Evolutionary conservation across 1,284 basidiomycete species (phyloP).

Genomic region (Ceratobasidium sp.): DNA sequence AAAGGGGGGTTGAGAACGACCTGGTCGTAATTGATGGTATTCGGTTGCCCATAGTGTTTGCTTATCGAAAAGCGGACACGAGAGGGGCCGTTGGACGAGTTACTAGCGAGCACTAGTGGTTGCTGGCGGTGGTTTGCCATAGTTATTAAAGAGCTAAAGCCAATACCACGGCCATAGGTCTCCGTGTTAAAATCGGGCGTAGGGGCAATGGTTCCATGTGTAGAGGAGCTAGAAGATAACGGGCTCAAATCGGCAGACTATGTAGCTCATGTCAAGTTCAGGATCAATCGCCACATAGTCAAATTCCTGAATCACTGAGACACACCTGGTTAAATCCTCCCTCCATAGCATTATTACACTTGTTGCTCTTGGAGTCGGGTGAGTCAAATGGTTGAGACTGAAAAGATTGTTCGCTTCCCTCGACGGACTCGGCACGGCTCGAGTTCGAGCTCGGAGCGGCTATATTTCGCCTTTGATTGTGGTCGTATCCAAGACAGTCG

Average conservation of each 20-base stretch:
- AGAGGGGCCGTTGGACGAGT: too few species aligned
- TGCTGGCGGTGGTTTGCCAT: neutral
- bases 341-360: neutral
- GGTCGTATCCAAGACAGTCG: constrained; percentile 10
- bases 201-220: neutral
- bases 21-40: neutral
- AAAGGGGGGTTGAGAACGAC: neutral
- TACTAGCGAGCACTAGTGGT: too few species aligned
- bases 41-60: neutral
- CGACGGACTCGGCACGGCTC: neutral
- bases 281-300: neutral
- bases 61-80: neutral
- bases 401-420: neutral
- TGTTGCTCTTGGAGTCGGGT: neutral
- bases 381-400: neutral
- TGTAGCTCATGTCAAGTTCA: neutral
- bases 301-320: too few species aligned
- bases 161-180: neutral
- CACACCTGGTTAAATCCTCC: too few species aligned
- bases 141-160: neutral
- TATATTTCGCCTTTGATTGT: neutral
- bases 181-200: neutral
- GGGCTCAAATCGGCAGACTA: neutral
- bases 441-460: neutral
- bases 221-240: neutral